These are phyloP conservation scores for Microsporum canis DNA, from an alignment of 2,329 filamentous ascomycete genomes.

Conservation along the genomic window DNA sequence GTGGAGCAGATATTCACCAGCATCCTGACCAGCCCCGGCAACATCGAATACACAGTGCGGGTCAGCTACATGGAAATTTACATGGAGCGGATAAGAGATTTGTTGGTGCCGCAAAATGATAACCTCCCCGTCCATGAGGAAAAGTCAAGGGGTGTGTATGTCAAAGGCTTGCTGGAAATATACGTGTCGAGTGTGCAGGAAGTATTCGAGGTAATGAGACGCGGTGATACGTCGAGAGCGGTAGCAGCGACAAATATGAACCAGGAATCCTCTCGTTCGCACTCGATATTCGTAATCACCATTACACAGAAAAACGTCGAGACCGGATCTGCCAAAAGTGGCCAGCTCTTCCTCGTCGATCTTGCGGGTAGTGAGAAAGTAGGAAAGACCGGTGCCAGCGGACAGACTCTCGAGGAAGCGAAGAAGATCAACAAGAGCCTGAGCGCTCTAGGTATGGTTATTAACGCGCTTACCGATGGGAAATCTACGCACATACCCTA, in stretches of 20 bases:
- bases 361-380: slow-evolving; percentile 97
- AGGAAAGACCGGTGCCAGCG: slow-evolving; percentile 93
- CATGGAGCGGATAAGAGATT: slow-evolving; percentile 95
- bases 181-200: slow-evolving; percentile 93
- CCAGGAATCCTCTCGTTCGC: slow-evolving; percentile 91
- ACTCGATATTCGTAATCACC: slow-evolving; percentile 96
- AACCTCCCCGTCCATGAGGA: slow-evolving; percentile 97
- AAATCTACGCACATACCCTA: slow-evolving; percentile 96
- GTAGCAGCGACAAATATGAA: slow-evolving; percentile 99
- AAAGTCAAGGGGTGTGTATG: slow-evolving; percentile 90
- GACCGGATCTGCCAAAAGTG: slow-evolving; percentile 89
- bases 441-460: slow-evolving; percentile 96
- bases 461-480: slow-evolving; percentile 91
- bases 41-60: slow-evolving; percentile 96
- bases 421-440: slow-evolving; percentile 99
- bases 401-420: slow-evolving; percentile 92
- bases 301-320: slow-evolving; percentile 97
- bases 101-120: slow-evolving; percentile 85
- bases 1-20: slow-evolving; percentile 95
- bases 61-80: slow-evolving; percentile 99
- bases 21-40: slow-evolving; percentile 80
- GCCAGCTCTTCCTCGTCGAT: slow-evolving; percentile 94
- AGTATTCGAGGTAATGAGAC: slow-evolving; percentile 92
- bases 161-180: slow-evolving; percentile 87
- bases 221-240: slow-evolving; percentile 78